Evolutionary conservation across 495 filamentous ascomycete species (phyloP).

Genomic region (Cercophora samala): DNA sequence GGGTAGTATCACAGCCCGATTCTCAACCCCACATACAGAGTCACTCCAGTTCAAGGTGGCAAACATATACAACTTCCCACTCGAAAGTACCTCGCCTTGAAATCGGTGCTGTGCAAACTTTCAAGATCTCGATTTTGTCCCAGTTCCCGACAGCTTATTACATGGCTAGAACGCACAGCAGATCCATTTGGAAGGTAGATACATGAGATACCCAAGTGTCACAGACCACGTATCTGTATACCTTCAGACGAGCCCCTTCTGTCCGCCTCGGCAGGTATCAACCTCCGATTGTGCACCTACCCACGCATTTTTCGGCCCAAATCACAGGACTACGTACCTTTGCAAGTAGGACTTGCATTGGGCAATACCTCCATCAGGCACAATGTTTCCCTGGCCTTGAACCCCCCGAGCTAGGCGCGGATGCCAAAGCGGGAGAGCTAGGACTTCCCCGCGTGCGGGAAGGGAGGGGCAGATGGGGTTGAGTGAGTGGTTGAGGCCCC

Average conservation of each 20-base stretch:
- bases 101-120: not conserved
- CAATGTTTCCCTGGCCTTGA: not conserved
- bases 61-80: not conserved
- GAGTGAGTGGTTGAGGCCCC: not conserved
- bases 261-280: not conserved
- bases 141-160: not conserved
- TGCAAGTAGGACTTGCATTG: not conserved
- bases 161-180: not conserved
- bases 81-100: not conserved
- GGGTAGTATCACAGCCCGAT: conserved; percentile 20
- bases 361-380: not conserved
- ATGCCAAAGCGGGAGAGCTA: not conserved
- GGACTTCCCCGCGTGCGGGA: conserved; percentile 3
- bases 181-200: not conserved
- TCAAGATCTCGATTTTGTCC: not conserved
- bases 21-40: not conserved
- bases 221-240: not conserved
- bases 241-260: not conserved
- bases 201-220: not conserved
- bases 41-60: not conserved
- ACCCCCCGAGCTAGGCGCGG: conserved; percentile 1
- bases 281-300: not conserved
- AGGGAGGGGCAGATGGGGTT: not conserved
- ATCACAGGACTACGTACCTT: not conserved
- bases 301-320: not conserved